Conservation (phyloP, 2,329 filamentous ascomycete genomes). For the Cladophialophora bantiana region DNA sequence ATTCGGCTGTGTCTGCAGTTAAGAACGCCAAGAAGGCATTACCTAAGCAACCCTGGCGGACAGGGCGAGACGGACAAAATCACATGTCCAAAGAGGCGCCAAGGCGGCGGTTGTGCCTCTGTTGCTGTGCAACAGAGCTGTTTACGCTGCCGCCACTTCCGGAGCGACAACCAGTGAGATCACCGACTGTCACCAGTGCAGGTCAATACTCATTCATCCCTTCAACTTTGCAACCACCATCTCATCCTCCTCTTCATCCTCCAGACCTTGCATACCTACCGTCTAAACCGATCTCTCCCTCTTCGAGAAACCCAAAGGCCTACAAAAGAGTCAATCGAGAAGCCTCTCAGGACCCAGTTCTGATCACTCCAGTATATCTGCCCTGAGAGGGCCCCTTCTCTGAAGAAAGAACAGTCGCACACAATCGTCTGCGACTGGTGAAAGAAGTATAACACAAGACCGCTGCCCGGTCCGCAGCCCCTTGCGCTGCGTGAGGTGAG, state of each 20-base stretch:
- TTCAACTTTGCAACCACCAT: conserved; percentile 22
- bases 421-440: conserved; percentile 39
- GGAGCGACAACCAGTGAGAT: conserved; percentile 5
- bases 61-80: not conserved
- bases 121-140: conserved; percentile 12
- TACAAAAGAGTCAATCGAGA: conserved; percentile 33
- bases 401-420: conserved; percentile 29
- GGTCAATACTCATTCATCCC: conserved; percentile 23
- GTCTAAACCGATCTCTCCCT: conserved; percentile 14
- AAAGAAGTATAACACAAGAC: conserved; percentile 39
- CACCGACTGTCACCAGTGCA: conserved; percentile 13
- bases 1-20: too few species aligned
- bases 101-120: not conserved
- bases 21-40: not conserved
- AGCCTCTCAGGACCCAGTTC: conserved; percentile 37
- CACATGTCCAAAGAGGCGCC: not conserved
- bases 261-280: conserved; percentile 23
- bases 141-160: conserved; percentile 13
- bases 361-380: conserved; percentile 28
- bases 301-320: conserved; percentile 21
- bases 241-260: conserved; percentile 19
- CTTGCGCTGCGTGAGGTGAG: conserved; percentile 84
- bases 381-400: conserved; percentile 40
- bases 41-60: not conserved
- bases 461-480: conserved; percentile 76